phyloP scores from a whole-genome alignment of 2,329 filamentous ascomycete genomes.

The Ascochyta rabiei region DNA sequence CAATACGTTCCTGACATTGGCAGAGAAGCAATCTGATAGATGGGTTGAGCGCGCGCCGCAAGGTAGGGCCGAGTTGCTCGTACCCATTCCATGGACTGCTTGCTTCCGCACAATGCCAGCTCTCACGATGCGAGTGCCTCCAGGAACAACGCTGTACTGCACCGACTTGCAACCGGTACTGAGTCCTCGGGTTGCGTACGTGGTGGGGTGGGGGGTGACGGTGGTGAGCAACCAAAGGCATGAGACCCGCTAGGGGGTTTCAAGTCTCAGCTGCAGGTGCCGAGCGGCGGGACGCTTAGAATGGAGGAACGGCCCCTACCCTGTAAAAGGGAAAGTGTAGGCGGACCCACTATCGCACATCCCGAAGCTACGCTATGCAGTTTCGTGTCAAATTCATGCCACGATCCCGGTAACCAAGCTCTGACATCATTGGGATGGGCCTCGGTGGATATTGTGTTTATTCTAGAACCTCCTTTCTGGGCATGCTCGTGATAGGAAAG shows the following conservation, averaged over 20 bases:
- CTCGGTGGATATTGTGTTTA: constrained; percentile 5
- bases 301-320: constrained; percentile 4
- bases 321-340: constrained; percentile 1
- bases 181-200: constrained; percentile 1
- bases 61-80: constrained; percentile 2
- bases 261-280: constrained; percentile 4
- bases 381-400: constrained; percentile 13
- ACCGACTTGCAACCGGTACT: not conserved
- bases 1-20: constrained; percentile 1
- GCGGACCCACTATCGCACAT: not conserved
- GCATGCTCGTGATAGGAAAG: not conserved
- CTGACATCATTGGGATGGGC: constrained; percentile 8
- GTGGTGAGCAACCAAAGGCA: constrained; percentile 2
- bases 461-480: constrained; percentile 4
- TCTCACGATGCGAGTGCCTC: not conserved
- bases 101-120: constrained; percentile 8
- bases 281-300: constrained; percentile 4
- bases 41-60: not conserved
- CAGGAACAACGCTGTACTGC: constrained; percentile 8
- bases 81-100: not conserved
- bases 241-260: constrained; percentile 6
- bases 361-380: constrained; percentile 2
- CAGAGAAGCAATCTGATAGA: constrained; percentile 1
- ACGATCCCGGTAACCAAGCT: not conserved
- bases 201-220: constrained; percentile 4